These are phyloP conservation scores for Ophiostoma triangulosporum DNA, from an alignment of 2,329 filamentous ascomycete species.

Conservation along the genomic window DNA sequence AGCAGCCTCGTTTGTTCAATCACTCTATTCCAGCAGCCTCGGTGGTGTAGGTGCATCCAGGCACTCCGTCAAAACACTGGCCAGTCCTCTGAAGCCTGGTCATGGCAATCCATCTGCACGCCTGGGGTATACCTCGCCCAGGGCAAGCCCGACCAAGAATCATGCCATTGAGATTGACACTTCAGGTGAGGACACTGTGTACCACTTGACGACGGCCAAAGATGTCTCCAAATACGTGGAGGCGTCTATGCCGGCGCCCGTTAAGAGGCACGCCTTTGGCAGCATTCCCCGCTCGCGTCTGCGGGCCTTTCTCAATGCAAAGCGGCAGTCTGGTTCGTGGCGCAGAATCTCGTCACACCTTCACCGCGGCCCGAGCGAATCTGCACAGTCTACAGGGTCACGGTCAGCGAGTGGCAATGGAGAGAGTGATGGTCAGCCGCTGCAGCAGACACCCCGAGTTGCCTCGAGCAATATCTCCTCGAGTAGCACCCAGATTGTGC, in stretches of 20 bases:
- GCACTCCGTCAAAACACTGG: background rate
- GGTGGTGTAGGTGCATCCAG: background rate
- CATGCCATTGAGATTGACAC: background rate
- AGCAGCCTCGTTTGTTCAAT: background rate
- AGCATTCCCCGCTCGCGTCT: conserved; percentile 1
- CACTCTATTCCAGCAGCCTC: background rate
- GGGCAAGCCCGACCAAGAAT: background rate
- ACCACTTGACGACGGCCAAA: background rate
- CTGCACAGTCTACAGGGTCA: background rate
- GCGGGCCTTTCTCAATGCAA: background rate
- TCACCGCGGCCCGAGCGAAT: background rate
- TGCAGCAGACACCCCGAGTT: too few relatives aligned
- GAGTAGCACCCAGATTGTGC: background rate
- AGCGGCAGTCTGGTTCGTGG: conserved; percentile 2
- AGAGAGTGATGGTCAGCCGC: background rate
- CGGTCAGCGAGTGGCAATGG: too few relatives aligned
- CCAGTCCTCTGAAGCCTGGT: background rate
- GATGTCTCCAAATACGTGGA: background rate
- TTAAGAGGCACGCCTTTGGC: background rate
- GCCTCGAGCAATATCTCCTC: background rate
- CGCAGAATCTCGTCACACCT: background rate
- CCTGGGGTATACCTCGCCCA: background rate
- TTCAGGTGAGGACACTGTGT: too few relatives aligned
- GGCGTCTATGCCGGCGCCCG: background rate
- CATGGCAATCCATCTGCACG: background rate